phyloP scores from a whole-genome alignment of 2,329 filamentous ascomycete genomes.

The Camillea tinctor region DNA sequence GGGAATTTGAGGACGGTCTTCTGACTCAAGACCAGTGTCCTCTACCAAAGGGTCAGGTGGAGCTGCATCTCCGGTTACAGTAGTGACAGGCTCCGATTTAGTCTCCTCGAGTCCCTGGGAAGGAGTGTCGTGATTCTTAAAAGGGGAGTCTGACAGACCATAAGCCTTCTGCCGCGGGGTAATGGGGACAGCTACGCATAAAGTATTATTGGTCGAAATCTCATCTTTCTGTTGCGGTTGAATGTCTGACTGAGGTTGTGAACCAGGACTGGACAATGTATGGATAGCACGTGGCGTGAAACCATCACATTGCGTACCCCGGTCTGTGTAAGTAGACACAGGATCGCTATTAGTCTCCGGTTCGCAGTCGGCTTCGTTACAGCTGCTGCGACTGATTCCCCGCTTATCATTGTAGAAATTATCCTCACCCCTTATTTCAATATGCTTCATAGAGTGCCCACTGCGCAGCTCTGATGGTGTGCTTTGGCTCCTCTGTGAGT shows the following conservation, averaged over 20 bases:
- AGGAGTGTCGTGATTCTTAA: too few relatives aligned
- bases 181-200: too few relatives aligned
- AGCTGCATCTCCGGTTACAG: not conserved
- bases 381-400: not conserved
- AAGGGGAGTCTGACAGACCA: too few relatives aligned
- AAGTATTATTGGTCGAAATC: too few relatives aligned
- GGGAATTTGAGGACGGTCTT: not conserved
- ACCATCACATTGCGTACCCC: not conserved
- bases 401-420: not conserved
- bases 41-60: not conserved
- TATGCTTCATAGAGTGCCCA: too few relatives aligned
- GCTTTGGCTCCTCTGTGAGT: not conserved
- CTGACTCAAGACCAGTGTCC: not conserved
- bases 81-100: too few relatives aligned
- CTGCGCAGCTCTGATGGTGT: not conserved
- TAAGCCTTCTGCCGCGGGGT: too few relatives aligned
- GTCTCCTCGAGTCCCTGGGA: too few relatives aligned
- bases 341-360: not conserved
- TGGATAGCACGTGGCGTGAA: not conserved
- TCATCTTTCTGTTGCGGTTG: not conserved
- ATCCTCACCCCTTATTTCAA: not conserved
- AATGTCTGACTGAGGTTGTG: not conserved
- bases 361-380: not conserved
- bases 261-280: not conserved
- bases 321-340: not conserved